Percentiles rank a stretch among this genome's conserved stretches.
These are phyloP conservation scores for Adansonia grandidieri DNA, from an alignment of 441 rosid genomes.

Conservation along the genomic window DNA sequence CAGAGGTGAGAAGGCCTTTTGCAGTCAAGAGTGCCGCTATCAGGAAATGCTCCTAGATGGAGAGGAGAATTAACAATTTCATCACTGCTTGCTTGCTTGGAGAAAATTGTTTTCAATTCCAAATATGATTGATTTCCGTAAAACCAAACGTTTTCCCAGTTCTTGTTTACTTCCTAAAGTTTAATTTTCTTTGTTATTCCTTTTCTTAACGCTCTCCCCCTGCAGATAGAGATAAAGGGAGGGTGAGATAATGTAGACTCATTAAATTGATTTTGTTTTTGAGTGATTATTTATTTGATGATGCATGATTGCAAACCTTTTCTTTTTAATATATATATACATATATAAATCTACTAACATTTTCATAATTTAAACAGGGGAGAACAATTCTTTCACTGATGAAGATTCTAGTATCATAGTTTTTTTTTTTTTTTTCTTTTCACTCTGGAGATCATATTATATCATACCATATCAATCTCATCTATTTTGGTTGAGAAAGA, in stretches of 20 bases:
- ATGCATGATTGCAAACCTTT: constrained; percentile 35
- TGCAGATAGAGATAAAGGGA: constrained; percentile 45
- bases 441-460: too few species aligned
- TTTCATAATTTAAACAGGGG: too few species aligned
- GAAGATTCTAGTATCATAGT: too few species aligned
- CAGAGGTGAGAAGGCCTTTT: constrained; percentile 92
- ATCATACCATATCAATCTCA: too few species aligned
- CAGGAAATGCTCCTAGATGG: constrained; percentile 74
- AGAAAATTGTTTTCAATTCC: neutral
- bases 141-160: constrained; percentile 3
- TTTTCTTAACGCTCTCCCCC: constrained; percentile 27
- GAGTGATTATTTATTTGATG: constrained; percentile 30
- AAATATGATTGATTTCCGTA: constrained; percentile 19
- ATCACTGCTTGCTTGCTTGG: neutral
- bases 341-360: too few species aligned
- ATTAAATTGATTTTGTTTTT: constrained; percentile 24
- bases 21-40: constrained; percentile 78
- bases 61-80: constrained; percentile 38
- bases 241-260: constrained; percentile 36
- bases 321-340: neutral
- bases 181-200: neutral
- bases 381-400: too few species aligned
- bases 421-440: neutral
- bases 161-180: neutral
- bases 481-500: too few species aligned